Evolutionary conservation across 192 early-diverging fungal genomes (phyloP).

Genomic region (Entomortierella beljakovae): DNA sequence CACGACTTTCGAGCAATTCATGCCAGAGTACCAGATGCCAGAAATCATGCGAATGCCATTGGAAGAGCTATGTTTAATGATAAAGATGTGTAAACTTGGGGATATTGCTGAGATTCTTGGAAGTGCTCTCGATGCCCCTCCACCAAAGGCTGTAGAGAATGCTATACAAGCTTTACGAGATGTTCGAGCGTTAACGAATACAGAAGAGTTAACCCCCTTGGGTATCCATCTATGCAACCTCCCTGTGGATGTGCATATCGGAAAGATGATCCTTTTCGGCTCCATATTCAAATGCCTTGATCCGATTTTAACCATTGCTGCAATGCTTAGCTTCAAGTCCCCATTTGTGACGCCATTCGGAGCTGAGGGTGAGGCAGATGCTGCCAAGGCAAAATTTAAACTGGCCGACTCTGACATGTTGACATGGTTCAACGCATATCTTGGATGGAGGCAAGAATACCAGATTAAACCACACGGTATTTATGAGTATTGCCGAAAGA

Average conservation of each 20-base stretch:
- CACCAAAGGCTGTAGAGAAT: slow-evolving; percentile 61
- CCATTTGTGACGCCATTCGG: slow-evolving; percentile 68
- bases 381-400: slow-evolving; percentile 54
- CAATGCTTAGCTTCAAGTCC: slow-evolving; percentile 72
- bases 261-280: slow-evolving; percentile 87
- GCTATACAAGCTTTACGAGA: slow-evolving; percentile 72
- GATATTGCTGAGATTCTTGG: slow-evolving; percentile 69
- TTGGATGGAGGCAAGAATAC: slow-evolving; percentile 57
- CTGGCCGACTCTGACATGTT: slow-evolving; percentile 61
- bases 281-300: slow-evolving; percentile 82
- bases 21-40: slow-evolving; percentile 74
- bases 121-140: slow-evolving; percentile 79
- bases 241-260: slow-evolving; percentile 83
- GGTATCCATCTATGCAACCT: slow-evolving; percentile 76
- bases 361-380: slow-evolving; percentile 61
- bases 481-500: slow-evolving; percentile 56
- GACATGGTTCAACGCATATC: slow-evolving; percentile 66
- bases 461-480: slow-evolving; percentile 32
- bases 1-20: slow-evolving; percentile 60
- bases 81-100: slow-evolving; percentile 71
- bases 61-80: slow-evolving; percentile 84
- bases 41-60: slow-evolving; percentile 87
- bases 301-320: slow-evolving; percentile 77
- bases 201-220: slow-evolving; percentile 74
- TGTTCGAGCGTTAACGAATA: slow-evolving; percentile 60